phyloP scores from a whole-genome alignment of 768 basidiomycete genomes.

The Phylloporus scabripes region DNA sequence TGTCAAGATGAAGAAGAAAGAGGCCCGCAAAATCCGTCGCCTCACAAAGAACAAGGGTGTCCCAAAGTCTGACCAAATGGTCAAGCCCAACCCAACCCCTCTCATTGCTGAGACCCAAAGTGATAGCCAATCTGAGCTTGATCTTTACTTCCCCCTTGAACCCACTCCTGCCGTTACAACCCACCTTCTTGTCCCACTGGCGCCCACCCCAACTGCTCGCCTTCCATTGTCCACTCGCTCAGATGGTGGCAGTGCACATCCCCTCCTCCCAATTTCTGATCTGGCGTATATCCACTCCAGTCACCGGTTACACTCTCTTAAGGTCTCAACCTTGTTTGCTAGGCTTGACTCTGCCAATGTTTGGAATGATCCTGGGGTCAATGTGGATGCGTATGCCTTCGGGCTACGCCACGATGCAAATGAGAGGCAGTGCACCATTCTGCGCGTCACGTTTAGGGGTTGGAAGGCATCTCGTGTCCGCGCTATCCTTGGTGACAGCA shows the following conservation, averaged over 20 bases:
- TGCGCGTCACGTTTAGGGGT: constrained; percentile 67
- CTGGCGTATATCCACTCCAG: constrained; percentile 48
- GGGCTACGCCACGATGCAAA: constrained; percentile 31
- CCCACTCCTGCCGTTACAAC: constrained; percentile 46
- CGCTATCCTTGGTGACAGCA: constrained; percentile 63
- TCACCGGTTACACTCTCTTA: constrained; percentile 52
- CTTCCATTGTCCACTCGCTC: constrained; percentile 44
- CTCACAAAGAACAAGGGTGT: constrained; percentile 15
- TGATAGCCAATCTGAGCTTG: constrained; percentile 38
- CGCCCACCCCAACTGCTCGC: constrained; percentile 66
- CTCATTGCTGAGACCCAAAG: constrained; percentile 1
- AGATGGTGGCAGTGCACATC: constrained; percentile 17
- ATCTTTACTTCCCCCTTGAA: constrained; percentile 54
- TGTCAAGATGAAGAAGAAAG: constrained; percentile 45
- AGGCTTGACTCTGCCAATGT: constrained; percentile 65
- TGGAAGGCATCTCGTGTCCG: constrained; percentile 67
- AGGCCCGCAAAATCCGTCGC: constrained; percentile 22
- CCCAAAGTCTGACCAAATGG: constrained; percentile 25
- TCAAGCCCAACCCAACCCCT: constrained; percentile 19
- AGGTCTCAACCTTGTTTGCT: constrained; percentile 63
- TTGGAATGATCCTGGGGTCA: constrained; percentile 48
- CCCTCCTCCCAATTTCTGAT: constrained; percentile 49
- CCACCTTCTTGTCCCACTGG: constrained; percentile 68
- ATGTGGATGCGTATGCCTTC: constrained; percentile 58
- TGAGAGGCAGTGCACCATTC: constrained; percentile 56